These are phyloP conservation scores for Eremothecium cymbalariae DNA, from an alignment of 1,139 yeast genomes.

Conservation along the genomic window DNA sequence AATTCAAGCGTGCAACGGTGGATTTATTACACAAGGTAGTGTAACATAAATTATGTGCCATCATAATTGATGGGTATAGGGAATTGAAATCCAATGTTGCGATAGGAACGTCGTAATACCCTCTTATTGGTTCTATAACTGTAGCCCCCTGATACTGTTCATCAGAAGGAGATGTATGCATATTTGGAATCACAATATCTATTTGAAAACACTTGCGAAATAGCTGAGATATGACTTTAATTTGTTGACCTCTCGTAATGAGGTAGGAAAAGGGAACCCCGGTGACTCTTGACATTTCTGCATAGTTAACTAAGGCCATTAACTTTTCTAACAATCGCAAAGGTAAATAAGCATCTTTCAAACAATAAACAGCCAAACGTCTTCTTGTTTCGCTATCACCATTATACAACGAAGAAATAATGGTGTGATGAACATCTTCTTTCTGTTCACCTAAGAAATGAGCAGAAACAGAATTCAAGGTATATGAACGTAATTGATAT, in stretches of 20 bases:
- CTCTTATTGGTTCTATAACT: constrained; percentile 92
- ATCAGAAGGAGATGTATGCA: constrained; percentile 69
- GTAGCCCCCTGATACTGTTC: constrained; percentile 99
- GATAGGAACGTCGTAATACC: constrained; percentile 93
- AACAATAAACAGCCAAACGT: constrained; percentile 91
- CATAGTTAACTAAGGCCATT: constrained; percentile 93
- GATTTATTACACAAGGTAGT: constrained; percentile 72
- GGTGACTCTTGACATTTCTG: constrained; percentile 99
- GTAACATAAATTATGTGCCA: constrained; percentile 97
- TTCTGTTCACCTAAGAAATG: constrained; percentile 92
- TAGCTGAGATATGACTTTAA: constrained; percentile 90
- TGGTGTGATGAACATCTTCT: constrained; percentile 96
- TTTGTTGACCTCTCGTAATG: constrained; percentile 90
- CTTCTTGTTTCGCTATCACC: constrained; percentile 90
- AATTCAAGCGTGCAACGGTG: constrained; percentile 55
- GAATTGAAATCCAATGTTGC: constrained; percentile 98
- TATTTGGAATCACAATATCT: constrained; percentile 82
- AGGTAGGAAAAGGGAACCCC: constrained; percentile 95
- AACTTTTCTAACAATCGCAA: constrained; percentile 78
- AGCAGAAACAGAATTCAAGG: constrained; percentile 91
- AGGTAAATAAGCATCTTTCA: constrained; percentile 93
- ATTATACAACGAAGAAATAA: constrained; percentile 87
- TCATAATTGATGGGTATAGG: constrained; percentile 96
- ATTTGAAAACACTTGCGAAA: constrained; percentile 84
- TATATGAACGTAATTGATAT: constrained; percentile 87